Evolutionary conservation across 192 early-diverging fungal genomes (phyloP), one percentile per base, ranked within the genome.

Genomic region (Coemansia sp.): DNA sequence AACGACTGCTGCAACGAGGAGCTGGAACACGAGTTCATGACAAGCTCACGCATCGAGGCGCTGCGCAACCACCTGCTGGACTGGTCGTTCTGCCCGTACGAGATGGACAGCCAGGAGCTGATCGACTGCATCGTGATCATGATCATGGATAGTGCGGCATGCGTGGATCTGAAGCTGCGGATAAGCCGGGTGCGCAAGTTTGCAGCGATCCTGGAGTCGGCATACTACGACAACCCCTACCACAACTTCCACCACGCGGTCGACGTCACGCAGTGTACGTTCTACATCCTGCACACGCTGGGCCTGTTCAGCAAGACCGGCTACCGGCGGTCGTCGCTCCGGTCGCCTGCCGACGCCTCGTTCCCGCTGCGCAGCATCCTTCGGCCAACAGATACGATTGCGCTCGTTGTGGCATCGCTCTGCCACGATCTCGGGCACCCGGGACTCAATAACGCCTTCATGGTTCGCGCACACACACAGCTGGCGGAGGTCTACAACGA

Each of bases 201-300:
- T 59, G 72, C 78, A 22, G 31, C 50, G n/a, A 81, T 75, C 30
- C 68, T 81, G 20, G 71, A 74, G 58, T 71, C 78, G 1, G 72
- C 72, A 11, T 81, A 81, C 62, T 81, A 81, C 69, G 78, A 81
- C 68, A 96, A 96, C 71, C 91, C 92, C 8, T 96, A 94, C 67
- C 96, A 98, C 81, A 98, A 98, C 79, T 92, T 93, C 73, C 84
- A 87, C 25, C 96, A 98, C 69, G 96, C 94, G 1, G 88, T 95
- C 5, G 96, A 98, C 69, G 96, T 98, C n/a, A 73, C 90, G 11
- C 94, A 97, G 68, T 87, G 89, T 44, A 91, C 92, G 42, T 90
- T 87, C 69, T 94, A 88, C 74, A 91, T 91, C 50, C 70, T 92
- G 57, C 88, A 86, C 71, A 72, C 83, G 27, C 75, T 90, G 57